A percentile compares a stretch with the other conserved stretches of the same genome.
Evolutionary conservation across 2,329 filamentous ascomycete species (phyloP).

Genomic region (Aspergillus alliaceus): DNA sequence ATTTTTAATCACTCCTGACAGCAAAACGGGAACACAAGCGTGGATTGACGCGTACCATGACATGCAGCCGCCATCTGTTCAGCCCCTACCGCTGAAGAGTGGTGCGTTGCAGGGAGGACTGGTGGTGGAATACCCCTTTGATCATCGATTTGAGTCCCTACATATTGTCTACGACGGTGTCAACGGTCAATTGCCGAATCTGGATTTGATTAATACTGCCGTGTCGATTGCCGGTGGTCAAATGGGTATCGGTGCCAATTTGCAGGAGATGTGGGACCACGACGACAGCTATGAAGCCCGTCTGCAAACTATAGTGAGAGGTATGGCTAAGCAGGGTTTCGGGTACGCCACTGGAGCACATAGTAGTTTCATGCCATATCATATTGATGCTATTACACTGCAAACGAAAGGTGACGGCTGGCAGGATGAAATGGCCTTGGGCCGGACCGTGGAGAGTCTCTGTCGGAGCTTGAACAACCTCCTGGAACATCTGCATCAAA

Average conservation of each 20-base stretch:
- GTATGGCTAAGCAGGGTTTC: slow-evolving; percentile 88
- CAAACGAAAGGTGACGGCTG: slow-evolving; percentile 88
- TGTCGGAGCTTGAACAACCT: slow-evolving; percentile 95
- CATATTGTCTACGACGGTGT: slow-evolving; percentile 94
- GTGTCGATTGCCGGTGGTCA: slow-evolving; percentile 84
- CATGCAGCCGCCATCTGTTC: slow-evolving; percentile 70
- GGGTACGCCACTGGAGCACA: slow-evolving; percentile 89
- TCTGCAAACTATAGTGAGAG: slow-evolving; percentile 82
- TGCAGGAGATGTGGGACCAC: slow-evolving; percentile 84
- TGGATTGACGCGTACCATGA: slow-evolving; percentile 99
- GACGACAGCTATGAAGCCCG: slow-evolving; percentile 76
- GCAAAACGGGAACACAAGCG: slow-evolving; percentile 84
- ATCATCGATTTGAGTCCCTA: slow-evolving; percentile 79
- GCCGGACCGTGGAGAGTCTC: slow-evolving; percentile 82
- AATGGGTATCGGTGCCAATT: slow-evolving; percentile 80
- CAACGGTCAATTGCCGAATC: slow-evolving; percentile 91
- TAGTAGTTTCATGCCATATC: slow-evolving; percentile 95
- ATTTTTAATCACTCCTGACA: slow-evolving; percentile 84
- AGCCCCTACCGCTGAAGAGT: slow-evolving; percentile 81
- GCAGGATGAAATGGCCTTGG: slow-evolving; percentile 97
- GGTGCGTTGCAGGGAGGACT: slow-evolving; percentile 90
- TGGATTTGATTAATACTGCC: slow-evolving; percentile 94
- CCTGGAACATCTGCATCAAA: slow-evolving; percentile 94
- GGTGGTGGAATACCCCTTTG: slow-evolving; percentile 88
- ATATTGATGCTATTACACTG: slow-evolving; percentile 92